Evolutionary conservation across 208 protist species (phyloP).

Genomic region (Tritrichomonas foetus): DNA sequence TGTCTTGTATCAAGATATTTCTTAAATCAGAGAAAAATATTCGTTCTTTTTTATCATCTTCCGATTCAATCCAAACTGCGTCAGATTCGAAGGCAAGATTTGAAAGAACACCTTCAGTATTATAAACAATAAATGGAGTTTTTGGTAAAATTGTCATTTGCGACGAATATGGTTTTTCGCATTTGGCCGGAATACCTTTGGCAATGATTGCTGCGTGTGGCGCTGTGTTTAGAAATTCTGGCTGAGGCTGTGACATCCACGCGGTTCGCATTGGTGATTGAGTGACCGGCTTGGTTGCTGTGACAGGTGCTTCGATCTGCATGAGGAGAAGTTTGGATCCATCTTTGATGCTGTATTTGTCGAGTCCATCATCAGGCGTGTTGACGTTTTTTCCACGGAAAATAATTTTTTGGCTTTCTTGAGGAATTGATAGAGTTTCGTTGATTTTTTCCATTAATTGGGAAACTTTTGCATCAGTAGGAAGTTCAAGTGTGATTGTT

Average conservation of each 20-base stretch:
- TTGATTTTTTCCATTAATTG: not conserved
- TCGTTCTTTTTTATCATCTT: not conserved
- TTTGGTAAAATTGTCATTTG: constrained; percentile 11
- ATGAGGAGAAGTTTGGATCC: not conserved
- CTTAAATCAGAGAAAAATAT: not conserved
- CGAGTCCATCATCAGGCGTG: not conserved
- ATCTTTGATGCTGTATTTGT: not conserved
- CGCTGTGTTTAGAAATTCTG: not conserved
- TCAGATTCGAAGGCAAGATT: not conserved
- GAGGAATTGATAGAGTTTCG: not conserved
- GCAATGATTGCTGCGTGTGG: not conserved
- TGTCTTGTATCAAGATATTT: not conserved
- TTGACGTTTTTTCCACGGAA: not conserved
- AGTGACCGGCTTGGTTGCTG: not conserved
- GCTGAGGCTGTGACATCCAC: not conserved
- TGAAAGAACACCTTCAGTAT: not conserved
- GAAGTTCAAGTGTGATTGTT: not conserved
- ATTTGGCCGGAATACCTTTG: not conserved
- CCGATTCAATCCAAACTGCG: not conserved
- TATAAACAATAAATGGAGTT: not conserved
- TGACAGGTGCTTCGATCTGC: too few relatives aligned
- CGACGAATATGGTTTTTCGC: not conserved
- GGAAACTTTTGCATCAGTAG: not conserved
- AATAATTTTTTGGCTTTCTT: not conserved
- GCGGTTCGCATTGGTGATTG: not conserved